Conservation (phyloP, 805 yeast species). For the Nakazawaea peltata region DNA sequence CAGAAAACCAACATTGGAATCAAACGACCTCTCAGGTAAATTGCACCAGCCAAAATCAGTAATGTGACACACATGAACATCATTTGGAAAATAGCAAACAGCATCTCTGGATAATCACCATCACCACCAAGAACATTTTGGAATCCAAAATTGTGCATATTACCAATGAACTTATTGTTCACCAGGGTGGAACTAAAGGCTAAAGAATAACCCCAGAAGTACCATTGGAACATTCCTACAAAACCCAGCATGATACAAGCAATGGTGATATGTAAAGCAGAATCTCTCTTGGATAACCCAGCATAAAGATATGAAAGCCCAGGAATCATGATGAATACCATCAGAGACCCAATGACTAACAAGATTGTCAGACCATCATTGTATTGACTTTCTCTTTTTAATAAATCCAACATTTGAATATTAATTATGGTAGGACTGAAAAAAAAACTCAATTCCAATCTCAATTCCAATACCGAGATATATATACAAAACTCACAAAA, state of each 20-base stretch:
- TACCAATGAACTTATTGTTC: conserved; percentile 78
- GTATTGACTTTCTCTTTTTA: conserved; percentile 15
- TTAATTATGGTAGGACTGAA: too few relatives aligned
- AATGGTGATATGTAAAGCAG: conserved; percentile 85
- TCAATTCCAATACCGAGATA: not conserved
- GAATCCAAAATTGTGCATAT: conserved; percentile 76
- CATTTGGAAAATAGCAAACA: conserved; percentile 81
- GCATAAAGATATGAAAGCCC: conserved; percentile 90
- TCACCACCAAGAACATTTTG: conserved; percentile 50
- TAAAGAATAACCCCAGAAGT: conserved; percentile 95
- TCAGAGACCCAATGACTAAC: conserved; percentile 52
- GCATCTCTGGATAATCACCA: conserved; percentile 63
- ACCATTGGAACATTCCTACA: conserved; percentile 85
- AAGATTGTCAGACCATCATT: conserved; percentile 40
- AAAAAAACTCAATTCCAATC: not conserved
- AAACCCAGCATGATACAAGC: conserved; percentile 65
- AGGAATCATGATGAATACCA: conserved; percentile 89
- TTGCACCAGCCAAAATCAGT: conserved; percentile 87
- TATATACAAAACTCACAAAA: too few relatives aligned
- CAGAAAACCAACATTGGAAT: conserved; percentile 76
- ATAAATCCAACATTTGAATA: conserved; percentile 1
- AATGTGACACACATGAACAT: conserved; percentile 89
- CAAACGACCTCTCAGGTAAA: conserved; percentile 88
- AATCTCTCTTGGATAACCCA: conserved; percentile 83
- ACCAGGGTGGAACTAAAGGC: conserved; percentile 78